Evolutionary conservation across 176 grass and related monocot genomes (phyloP).

Genomic region (Aegilops bicornis): DNA sequence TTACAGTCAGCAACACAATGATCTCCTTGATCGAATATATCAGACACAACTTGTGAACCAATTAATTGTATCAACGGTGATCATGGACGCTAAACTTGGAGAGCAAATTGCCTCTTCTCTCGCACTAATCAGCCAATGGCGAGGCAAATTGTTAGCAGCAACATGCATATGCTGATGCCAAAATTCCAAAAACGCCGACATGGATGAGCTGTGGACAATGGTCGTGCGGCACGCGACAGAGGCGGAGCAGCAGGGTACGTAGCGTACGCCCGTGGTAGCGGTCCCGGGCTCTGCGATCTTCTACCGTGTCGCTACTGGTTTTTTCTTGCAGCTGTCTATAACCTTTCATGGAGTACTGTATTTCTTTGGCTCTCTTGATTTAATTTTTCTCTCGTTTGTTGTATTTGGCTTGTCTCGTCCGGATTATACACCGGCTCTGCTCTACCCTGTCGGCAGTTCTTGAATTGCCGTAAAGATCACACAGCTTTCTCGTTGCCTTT

Average conservation of each 20-base stretch:
- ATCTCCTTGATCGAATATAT: neutral
- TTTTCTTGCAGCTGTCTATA: neutral
- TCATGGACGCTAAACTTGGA: neutral
- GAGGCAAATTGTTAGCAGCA: neutral
- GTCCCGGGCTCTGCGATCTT: constrained; percentile 11
- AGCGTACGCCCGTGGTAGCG: neutral
- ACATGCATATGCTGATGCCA: neutral
- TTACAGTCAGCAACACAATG: neutral
- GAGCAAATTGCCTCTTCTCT: neutral
- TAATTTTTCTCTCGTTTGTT: neutral
- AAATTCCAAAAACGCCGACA: constrained; percentile 15
- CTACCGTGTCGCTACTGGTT: neutral
- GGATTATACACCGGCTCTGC: neutral
- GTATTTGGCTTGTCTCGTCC: neutral
- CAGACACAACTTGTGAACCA: neutral
- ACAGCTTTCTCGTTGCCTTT: neutral
- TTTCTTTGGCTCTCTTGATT: neutral
- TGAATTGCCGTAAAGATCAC: neutral
- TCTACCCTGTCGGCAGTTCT: neutral
- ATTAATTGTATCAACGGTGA: neutral
- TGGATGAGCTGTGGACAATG: neutral
- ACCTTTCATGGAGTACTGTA: too few species aligned
- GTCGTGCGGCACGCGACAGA: neutral
- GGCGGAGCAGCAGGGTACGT: neutral
- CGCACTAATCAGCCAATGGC: neutral